A percentile compares a stretch with the other conserved stretches of the same genome.
These are phyloP conservation scores for Elsinoe batatas DNA, from an alignment of 2,329 filamentous ascomycete species.

Conservation along the genomic window DNA sequence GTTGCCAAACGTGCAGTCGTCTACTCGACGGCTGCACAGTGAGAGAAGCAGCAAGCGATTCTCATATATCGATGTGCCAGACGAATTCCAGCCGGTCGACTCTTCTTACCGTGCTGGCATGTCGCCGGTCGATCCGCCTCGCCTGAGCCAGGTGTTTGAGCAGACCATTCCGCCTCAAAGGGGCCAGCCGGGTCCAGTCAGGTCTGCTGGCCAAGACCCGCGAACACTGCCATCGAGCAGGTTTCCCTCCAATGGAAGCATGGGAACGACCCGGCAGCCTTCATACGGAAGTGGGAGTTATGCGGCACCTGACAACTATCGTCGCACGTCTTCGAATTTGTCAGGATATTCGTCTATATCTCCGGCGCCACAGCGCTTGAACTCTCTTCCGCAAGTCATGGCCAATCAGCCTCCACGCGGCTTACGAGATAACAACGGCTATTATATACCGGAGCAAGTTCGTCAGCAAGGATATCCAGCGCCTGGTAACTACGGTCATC, in stretches of 20 bases:
- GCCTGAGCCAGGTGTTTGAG: conserved; percentile 6
- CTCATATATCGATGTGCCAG: conserved; percentile 7
- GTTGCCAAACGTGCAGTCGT: not conserved
- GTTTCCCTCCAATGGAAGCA: not conserved
- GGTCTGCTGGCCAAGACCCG: not conserved
- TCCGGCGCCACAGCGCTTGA: not conserved
- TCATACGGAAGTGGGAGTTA: not conserved
- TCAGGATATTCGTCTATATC: not conserved
- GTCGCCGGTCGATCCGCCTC: conserved; percentile 2
- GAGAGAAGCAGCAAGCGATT: conserved; percentile 5
- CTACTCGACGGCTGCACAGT: conserved; percentile 6
- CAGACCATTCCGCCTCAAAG: not conserved
- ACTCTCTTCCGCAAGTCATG: not conserved
- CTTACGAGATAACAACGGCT: not conserved
- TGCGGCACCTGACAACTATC: not conserved
- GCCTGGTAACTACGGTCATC: not conserved
- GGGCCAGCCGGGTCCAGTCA: not conserved
- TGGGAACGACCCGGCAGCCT: not conserved
- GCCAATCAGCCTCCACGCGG: not conserved
- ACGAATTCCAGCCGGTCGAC: conserved; percentile 10
- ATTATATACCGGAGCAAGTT: conserved; percentile 10
- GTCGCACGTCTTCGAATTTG: not conserved
- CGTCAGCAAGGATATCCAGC: not conserved
- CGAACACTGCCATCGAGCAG: not conserved
- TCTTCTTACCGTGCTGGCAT: conserved; percentile 1